Evolutionary conservation across 2,329 filamentous ascomycete genomes (phyloP).

Genomic region (Aaosphaeria arxii): DNA sequence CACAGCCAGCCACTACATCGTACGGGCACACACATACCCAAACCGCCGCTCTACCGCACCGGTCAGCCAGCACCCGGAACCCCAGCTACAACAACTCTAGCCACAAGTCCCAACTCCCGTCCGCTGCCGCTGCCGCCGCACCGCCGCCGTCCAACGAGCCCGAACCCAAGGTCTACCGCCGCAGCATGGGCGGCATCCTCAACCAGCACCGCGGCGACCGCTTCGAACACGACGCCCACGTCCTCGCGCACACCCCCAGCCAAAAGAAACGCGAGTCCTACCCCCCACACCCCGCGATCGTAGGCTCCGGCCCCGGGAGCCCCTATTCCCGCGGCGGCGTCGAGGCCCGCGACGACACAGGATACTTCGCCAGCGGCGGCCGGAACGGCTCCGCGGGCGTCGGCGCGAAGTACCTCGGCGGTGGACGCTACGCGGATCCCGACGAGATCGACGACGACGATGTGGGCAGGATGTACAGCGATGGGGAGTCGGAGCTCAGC

Average conservation of each 20-base stretch:
- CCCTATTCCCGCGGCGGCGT: constrained; percentile 28
- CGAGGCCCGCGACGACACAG: constrained; percentile 24
- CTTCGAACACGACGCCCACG: constrained; percentile 30
- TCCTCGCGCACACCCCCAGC: constrained; percentile 19
- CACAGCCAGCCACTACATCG: neutral
- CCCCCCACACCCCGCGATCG: constrained; percentile 35
- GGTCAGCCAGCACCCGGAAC: constrained; percentile 19
- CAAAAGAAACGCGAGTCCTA: constrained; percentile 27
- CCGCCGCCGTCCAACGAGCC: constrained; percentile 1
- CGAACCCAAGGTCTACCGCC: constrained; percentile 19
- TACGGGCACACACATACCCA: neutral
- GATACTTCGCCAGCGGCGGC: constrained; percentile 3
- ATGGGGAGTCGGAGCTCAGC: constrained; percentile 17
- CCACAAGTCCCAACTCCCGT: constrained; percentile 32
- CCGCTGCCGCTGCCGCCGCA: neutral
- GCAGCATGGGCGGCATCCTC: constrained; percentile 32
- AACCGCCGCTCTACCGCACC: constrained; percentile 3
- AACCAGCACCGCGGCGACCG: constrained; percentile 25
- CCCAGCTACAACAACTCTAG: constrained; percentile 29
- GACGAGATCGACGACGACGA: constrained; percentile 25
- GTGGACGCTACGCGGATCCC: constrained; percentile 28
- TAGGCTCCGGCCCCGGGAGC: constrained; percentile 30
- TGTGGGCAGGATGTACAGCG: constrained; percentile 18
- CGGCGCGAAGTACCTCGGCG: constrained; percentile 26
- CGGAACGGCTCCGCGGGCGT: constrained; percentile 23